phyloP scores from a whole-genome alignment of 768 basidiomycete species.

The Hericium coralloides region DNA sequence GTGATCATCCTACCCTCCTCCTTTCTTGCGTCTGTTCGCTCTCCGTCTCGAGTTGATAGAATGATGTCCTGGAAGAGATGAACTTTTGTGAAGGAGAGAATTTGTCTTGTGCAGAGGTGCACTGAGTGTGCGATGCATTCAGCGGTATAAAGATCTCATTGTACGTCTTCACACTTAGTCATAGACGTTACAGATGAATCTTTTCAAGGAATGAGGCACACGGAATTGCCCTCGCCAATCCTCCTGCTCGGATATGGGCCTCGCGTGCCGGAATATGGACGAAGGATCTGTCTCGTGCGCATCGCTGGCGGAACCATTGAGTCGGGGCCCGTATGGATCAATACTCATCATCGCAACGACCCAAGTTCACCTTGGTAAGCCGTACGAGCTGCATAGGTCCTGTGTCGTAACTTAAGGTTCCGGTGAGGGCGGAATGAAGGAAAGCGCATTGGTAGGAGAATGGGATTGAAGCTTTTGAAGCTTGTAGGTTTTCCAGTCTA shows the following conservation, averaged over 20 bases:
- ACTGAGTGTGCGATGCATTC: too few species aligned
- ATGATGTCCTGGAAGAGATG: too few species aligned
- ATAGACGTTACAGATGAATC: neutral
- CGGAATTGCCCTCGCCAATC: constrained; percentile 65
- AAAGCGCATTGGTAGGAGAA: constrained; percentile 86
- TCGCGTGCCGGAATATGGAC: constrained; percentile 84
- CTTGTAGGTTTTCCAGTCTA: constrained; percentile 41
- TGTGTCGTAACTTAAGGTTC: neutral
- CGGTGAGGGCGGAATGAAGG: constrained; percentile 86
- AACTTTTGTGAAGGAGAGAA: too few species aligned
- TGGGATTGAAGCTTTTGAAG: constrained; percentile 70
- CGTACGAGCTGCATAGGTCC: neutral
- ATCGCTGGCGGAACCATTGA: constrained; percentile 43
- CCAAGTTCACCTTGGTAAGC: constrained; percentile 80
- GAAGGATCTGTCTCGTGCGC: constrained; percentile 60
- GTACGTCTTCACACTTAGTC: too few species aligned
- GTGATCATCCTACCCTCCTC: too few species aligned
- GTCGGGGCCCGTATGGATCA: constrained; percentile 63
- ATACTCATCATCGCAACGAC: constrained; percentile 85
- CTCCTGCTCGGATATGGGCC: constrained; percentile 66
- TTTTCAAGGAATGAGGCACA: constrained; percentile 48
- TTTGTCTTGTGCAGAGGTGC: too few species aligned
- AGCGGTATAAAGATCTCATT: too few species aligned
- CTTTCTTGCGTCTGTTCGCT: too few species aligned
- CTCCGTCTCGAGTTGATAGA: too few species aligned